A percentile compares a stretch with the other conserved stretches of the same genome.
These are phyloP conservation scores for Ilex paraguariensis DNA, from an alignment of 305 asterid genomes.

Conservation along the genomic window DNA sequence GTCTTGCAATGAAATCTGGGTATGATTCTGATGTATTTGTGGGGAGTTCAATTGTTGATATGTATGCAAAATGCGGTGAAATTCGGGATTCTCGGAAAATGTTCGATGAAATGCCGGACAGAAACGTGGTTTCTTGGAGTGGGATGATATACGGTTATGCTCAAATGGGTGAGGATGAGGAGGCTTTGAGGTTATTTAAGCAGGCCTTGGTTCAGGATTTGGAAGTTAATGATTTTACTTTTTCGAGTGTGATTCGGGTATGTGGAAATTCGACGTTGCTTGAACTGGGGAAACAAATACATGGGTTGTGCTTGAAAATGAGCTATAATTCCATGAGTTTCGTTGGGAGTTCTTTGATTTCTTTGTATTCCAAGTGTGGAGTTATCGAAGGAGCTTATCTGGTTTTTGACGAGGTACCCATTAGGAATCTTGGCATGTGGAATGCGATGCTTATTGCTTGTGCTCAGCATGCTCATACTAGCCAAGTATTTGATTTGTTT, in stretches of 20 bases:
- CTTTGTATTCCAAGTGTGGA: slow-evolving; percentile 76
- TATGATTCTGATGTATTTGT: slow-evolving; percentile 51
- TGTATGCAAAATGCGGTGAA: slow-evolving; percentile 70
- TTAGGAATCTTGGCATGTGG: slow-evolving; percentile 70
- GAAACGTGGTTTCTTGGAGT: slow-evolving; percentile 80
- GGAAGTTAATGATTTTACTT: slow-evolving; percentile 69
- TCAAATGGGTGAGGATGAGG: slow-evolving; percentile 54
- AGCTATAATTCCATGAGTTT: slow-evolving; percentile 43
- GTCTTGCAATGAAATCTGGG: slow-evolving; percentile 46
- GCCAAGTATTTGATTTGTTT: slow-evolving; percentile 49
- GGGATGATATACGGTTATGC: slow-evolving; percentile 75
- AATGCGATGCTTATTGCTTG: slow-evolving; percentile 66
- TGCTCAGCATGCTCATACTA: slow-evolving; percentile 66
- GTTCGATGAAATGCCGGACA: slow-evolving; percentile 77
- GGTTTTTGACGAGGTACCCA: slow-evolving; percentile 46
- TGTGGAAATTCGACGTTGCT: slow-evolving; percentile 72
- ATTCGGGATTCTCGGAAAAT: slow-evolving; percentile 46
- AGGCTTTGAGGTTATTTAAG: slow-evolving; percentile 67
- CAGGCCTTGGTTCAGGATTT: slow-evolving; percentile 43
- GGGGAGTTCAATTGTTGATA: slow-evolving; percentile 70
- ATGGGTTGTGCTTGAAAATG: slow-evolving; percentile 62
- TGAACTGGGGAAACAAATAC: slow-evolving; percentile 74
- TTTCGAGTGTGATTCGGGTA: slow-evolving; percentile 63
- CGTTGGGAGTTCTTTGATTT: slow-evolving; percentile 68
- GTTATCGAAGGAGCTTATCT: slow-evolving; percentile 54